Base-by-base conservation (phyloP, 2,329 filamentous ascomycete genomes). In the Aspergillus versicolor region DNA sequence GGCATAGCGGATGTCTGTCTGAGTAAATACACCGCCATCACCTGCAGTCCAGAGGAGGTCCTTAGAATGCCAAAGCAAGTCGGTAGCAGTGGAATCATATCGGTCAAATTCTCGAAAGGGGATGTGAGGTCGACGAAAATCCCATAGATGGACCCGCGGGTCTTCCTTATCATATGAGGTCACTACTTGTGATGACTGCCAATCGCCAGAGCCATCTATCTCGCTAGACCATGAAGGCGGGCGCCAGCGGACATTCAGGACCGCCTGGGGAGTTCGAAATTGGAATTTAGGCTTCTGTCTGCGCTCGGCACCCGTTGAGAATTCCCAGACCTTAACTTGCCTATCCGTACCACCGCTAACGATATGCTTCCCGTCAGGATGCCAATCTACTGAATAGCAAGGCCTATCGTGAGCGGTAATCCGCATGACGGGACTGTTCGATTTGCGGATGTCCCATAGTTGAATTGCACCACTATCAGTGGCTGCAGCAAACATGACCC, bases 11-110 rank as follows among this genome's bases (percentile, higher is more conserved):
- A 87, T 77, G 64, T 88, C 85, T 32, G 81, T 84, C 67, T 88
- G 85, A 17, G 83, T 80, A 61, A 88, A 87, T 9, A 81, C 77
- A 13, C 85, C 85, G 58, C 84, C 81, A 46, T 81, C 78, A 6
- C 83, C 84, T 42, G 86, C 85, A 12, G 84, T 86, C 85, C 85
- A 88, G 38, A 88, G 74, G 6, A 85, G 74, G 67, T 87, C 84
- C 69, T 84, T 83, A 50, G 84, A 85, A 64, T 84, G 83, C 85
- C 79, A 88, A 15, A 88, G 75, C 68, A 88, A 73, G 63, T 87
- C 85, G 22, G 83, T 81, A 19, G 84, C 79, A 15, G 81, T 78
- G 5, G 77, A 79, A 47, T 78, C 74, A 64, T 84, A 83, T 54
- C 79, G 80, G 65, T 81, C 78, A 60, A 88, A 79, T 65, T 87